Evolutionary conservation across 495 filamentous ascomycete species (phyloP).

Genomic region (Podospora appendiculata): DNA sequence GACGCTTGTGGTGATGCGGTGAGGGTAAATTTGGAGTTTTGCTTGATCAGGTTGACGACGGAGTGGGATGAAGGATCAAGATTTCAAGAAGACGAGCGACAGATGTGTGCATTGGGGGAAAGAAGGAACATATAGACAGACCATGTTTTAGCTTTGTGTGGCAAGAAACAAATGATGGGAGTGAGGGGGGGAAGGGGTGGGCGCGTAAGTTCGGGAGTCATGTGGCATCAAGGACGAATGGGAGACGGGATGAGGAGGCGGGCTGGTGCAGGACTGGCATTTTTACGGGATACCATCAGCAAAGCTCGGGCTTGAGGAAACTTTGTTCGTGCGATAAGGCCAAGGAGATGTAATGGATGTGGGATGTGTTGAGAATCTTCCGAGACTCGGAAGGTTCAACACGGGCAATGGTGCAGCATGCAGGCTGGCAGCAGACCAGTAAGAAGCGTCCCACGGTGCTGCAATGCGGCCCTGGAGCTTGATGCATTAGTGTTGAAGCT

Average conservation of each 20-base stretch:
- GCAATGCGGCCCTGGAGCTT: constrained; percentile 8
- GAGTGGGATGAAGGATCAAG: too few relatives aligned
- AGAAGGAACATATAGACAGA: too few relatives aligned
- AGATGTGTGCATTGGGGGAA: too few relatives aligned
- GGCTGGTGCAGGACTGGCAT: not conserved
- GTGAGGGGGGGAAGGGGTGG: not conserved
- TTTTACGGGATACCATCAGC: not conserved
- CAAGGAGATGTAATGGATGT: not conserved
- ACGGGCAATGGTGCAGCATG: too few relatives aligned
- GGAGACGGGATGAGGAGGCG: not conserved
- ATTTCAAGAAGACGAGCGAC: too few relatives aligned
- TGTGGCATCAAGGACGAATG: not conserved
- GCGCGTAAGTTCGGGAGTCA: not conserved
- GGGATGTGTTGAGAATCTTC: too few relatives aligned
- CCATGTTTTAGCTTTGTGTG: too few relatives aligned
- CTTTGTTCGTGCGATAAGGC: not conserved
- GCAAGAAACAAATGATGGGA: too few relatives aligned
- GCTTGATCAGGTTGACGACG: too few relatives aligned
- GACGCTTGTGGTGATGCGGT: not conserved
- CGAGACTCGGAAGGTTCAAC: too few relatives aligned
- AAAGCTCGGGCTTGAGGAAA: too few relatives aligned
- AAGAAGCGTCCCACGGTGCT: not conserved
- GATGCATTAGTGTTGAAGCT: constrained; percentile 15
- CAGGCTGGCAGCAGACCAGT: too few relatives aligned
- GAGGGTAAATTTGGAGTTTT: not conserved